phyloP scores from a whole-genome alignment of 306 rosid genomes.

The Carpinus fangiana region DNA sequence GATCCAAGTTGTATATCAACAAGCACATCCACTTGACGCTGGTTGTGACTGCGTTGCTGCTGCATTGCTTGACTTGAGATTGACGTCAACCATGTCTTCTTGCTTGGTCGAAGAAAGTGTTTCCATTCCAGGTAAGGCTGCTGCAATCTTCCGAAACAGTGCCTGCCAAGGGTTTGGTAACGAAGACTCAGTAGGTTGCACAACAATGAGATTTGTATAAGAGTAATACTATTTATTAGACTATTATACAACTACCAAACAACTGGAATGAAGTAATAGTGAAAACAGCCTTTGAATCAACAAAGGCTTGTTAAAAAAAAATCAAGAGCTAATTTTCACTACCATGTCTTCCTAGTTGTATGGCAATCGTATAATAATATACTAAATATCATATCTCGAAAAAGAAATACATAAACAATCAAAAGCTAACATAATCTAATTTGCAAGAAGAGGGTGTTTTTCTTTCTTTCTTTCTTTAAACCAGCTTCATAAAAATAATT shows the following conservation, averaged over 20 bases:
- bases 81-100: slow-evolving; percentile 93
- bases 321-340: too few relatives aligned
- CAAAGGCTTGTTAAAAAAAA: too few relatives aligned
- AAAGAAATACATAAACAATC: not conserved
- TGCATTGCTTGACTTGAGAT: slow-evolving; percentile 62
- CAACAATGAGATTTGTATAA: not conserved
- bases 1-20: slow-evolving; percentile 29
- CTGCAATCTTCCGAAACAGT: slow-evolving; percentile 85
- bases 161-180: slow-evolving; percentile 41
- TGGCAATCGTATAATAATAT: too few relatives aligned
- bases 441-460: not conserved
- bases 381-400: too few relatives aligned
- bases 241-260: too few relatives aligned
- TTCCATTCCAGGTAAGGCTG: slow-evolving; percentile 95
- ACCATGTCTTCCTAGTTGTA: too few relatives aligned
- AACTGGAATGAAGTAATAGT: too few relatives aligned
- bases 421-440: not conserved
- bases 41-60: slow-evolving; percentile 49
- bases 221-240: too few relatives aligned
- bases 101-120: slow-evolving; percentile 80
- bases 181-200: not conserved
- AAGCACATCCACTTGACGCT: slow-evolving; percentile 68
- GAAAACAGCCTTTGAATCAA: too few relatives aligned
- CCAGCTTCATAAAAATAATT: not conserved
- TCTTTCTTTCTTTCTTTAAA: not conserved